Evolutionary conservation across 164 flowering plant genomes (phyloP), one percentile per base, ranked within the genome.

Genomic region (grape (Vitis vinifera)): DNA sequence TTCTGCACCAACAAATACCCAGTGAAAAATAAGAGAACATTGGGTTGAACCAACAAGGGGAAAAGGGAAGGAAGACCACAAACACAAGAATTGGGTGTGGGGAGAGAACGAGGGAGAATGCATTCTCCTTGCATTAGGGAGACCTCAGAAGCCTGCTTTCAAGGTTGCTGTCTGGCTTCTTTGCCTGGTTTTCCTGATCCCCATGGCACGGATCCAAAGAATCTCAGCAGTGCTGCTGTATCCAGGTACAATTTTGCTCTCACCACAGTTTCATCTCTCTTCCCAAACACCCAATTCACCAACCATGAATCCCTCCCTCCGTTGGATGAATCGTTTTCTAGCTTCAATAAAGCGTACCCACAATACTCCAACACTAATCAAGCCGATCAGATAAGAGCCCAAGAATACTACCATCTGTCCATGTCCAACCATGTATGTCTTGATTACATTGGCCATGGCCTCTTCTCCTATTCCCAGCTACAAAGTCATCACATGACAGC

Each of bases 301-400:
- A 82, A 91, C 77, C 97, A 83, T 75, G 97, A 94, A 58, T 91
- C 91, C 52, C 85, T 94, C 58, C 95, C 97, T 65, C 82, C 97
- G 16, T 64, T 86, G 65, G 23, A 71, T 58, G 89, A 94, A 56
- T 81, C 97, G n/a, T 87, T 80, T 65, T 16, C 61, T 44, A 79
- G 79, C 48, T 88, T 94, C 86, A 72, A 58, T 63, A 75, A 76
- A 70, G 82, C 87, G 16, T 91, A 85, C 65, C 94, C 95, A 7
- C 75, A 80, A 23, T 94, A 85, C 78, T 59, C 74, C 3, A 79
- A 87, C 17, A 87, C 97, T 4, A 62, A 78, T 9, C 70, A 67
- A 19, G 78, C 51, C 10, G 85, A 82, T 50, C 57, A 16, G 9
- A 65, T 80, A 13, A 63, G 85, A 55, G 65, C 76, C 19, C 27